These are phyloP conservation scores for Aspergillus piperis DNA, from an alignment of 2,329 filamentous ascomycete genomes.

Conservation along the genomic window DNA sequence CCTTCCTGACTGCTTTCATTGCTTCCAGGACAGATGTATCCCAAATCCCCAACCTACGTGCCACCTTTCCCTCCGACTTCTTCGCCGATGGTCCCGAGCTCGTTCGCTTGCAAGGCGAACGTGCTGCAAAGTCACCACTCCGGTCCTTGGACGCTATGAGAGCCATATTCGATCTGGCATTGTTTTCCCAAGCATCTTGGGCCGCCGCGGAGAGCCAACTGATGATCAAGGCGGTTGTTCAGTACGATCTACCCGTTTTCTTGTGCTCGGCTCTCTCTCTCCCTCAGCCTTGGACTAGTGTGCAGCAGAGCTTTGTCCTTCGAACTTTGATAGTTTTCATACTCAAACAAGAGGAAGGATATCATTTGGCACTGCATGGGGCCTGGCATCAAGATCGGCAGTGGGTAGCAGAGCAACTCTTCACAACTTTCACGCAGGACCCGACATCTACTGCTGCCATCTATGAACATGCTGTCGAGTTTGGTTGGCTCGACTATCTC, in stretches of 20 bases:
- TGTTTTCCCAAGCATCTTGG: slow-evolving; percentile 60
- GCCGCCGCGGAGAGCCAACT: slow-evolving; percentile 56
- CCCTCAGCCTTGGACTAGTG: slow-evolving; percentile 51
- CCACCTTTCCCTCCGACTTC: slow-evolving; percentile 70
- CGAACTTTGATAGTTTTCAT: slow-evolving; percentile 76
- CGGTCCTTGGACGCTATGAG: slow-evolving; percentile 83
- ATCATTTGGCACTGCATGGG: slow-evolving; percentile 86
- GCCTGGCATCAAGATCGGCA: slow-evolving; percentile 87
- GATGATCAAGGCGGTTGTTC: slow-evolving; percentile 63
- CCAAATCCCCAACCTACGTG: slow-evolving; percentile 77
- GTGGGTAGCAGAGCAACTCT: slow-evolving; percentile 80
- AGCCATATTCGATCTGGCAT: slow-evolving; percentile 64
- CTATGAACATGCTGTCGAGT: slow-evolving; percentile 76
- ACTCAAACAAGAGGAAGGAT: slow-evolving; percentile 72
- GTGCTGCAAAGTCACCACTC: slow-evolving; percentile 79
- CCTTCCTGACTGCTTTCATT: slow-evolving; percentile 87
- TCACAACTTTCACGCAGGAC: slow-evolving; percentile 72
- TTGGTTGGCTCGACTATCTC: slow-evolving; percentile 81
- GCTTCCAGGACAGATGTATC: slow-evolving; percentile 78
- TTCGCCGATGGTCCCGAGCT: slow-evolving; percentile 63
- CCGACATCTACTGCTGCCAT: slow-evolving; percentile 68
- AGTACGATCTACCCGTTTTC: slow-evolving; percentile 53
- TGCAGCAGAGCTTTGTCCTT: slow-evolving; percentile 52
- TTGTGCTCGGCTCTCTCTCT: slow-evolving; percentile 52
- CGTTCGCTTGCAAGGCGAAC: slow-evolving; percentile 61